Evolutionary conservation across 78 protist genomes (phyloP).

Genomic region (Cavenderia fasciculata): DNA sequence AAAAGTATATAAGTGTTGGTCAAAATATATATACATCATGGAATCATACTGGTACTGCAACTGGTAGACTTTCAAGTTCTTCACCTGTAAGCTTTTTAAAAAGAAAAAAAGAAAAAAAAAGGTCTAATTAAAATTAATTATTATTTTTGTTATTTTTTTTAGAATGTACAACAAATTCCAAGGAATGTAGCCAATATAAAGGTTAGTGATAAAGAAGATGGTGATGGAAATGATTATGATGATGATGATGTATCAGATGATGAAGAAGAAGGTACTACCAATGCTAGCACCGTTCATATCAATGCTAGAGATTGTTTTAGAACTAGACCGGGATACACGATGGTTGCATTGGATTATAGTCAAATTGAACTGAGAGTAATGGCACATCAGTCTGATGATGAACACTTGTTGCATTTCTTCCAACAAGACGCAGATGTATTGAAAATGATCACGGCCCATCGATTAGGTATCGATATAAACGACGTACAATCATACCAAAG

Average conservation of each 20-base stretch:
- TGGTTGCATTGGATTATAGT: slow-evolving; percentile 50
- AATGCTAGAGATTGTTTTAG: slow-evolving; percentile 38
- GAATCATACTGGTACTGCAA: slow-evolving; percentile 63
- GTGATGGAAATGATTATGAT: not conserved
- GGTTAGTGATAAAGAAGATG: not conserved
- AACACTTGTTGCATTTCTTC: slow-evolving; percentile 24
- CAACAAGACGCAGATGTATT: slow-evolving; percentile 44
- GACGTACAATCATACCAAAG: slow-evolving; percentile 8
- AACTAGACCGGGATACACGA: slow-evolving; percentile 5
- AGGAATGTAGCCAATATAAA: not conserved
- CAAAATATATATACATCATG: not conserved
- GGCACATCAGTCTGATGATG: slow-evolving; percentile 60
- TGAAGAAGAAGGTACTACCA: not conserved
- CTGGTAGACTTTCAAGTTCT: slow-evolving; percentile 50
- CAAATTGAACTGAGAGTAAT: slow-evolving; percentile 77
- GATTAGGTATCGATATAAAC: not conserved
- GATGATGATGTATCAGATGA: not conserved
- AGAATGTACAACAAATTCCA: slow-evolving; percentile 52
- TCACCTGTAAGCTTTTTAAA: slow-evolving; percentile 21
- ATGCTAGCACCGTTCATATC: not conserved
- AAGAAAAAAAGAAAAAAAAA: not conserved
- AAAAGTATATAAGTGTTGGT: no score
- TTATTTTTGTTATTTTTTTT: not conserved
- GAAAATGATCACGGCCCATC: slow-evolving; percentile 15
- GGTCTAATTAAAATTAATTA: not conserved